Evolutionary conservation across 2,329 filamentous ascomycete genomes (phyloP), one percentile per base, ranked within the genome.

Genomic region (Coleophoma eucalyptorum): DNA sequence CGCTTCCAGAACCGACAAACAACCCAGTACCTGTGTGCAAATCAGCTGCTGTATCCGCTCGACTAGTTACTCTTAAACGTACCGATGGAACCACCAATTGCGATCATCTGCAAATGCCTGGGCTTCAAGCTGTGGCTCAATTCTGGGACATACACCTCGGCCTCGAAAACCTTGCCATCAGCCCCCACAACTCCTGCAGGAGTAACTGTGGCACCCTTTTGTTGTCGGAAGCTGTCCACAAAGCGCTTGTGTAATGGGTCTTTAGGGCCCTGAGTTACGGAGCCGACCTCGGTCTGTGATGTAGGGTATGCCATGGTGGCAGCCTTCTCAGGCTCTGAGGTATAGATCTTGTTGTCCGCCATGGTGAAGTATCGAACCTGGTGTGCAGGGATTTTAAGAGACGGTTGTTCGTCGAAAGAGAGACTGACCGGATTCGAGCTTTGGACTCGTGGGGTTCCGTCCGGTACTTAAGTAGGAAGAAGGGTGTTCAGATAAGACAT

Each of bases 101-200:
- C 91, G 74, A 96, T 96, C 91, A 96, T 96, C 74, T 96, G 91
- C 65, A 96, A 67, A 72, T 96, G 92, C 37, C 90, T 78, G 26
- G 84, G 83, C 70, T 93, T 92, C 59, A 94, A 72, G 67, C 83
- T 85, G 26, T 44, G 42, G 20, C 20, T 31, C 20, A 44, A 18
- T 15, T 44, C 42, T 31, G 42, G 42, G 4, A 44, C 26, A 31
- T 20, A 44, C 12, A 44, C 42, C 21, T 44, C 21, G 2, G 19
- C 20, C 20, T 44, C 42, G 15, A 44, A 44, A 15, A 44, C 42
- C 42, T 44, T 44, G 11, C 42, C 42, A 44, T 44, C 42, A 15
- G 42, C 42, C n/a, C 42, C 42, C 21, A 44, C 42, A 16, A 44
- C 42, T 1, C 42, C 42, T 10, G 20, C 42, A 31, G 42, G 42